Evolutionary conservation across 768 basidiomycete genomes (phyloP).

Genomic region (Rhodotorula kratochvilovae): DNA sequence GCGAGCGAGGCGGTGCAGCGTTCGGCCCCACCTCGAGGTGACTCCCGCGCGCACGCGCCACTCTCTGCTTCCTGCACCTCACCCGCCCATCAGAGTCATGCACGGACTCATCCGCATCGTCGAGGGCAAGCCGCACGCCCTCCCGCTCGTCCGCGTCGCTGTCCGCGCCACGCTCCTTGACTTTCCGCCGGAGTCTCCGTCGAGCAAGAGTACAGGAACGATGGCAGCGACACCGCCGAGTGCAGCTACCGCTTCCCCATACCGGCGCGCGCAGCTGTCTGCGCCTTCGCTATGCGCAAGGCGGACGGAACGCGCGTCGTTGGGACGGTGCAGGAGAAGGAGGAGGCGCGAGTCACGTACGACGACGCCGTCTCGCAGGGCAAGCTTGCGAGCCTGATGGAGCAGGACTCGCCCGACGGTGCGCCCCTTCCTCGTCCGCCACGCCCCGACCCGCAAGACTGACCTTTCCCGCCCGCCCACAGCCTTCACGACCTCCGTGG

Average conservation of each 20-base stretch:
- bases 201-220: constrained; percentile 12
- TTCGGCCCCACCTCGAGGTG: neutral
- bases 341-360: constrained; percentile 51
- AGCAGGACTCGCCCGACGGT: constrained; percentile 44
- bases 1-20: neutral
- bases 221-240: constrained; percentile 19
- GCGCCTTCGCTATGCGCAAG: constrained; percentile 55
- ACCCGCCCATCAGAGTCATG: neutral
- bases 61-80: neutral
- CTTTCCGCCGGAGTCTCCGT: constrained; percentile 16
- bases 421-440: neutral
- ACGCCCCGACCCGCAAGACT: neutral
- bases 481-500: constrained; percentile 22
- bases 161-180: constrained; percentile 10
- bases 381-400: constrained; percentile 52
- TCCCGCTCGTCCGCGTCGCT: constrained; percentile 7
- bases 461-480: neutral
- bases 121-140: neutral
- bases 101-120: constrained; percentile 4
- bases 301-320: constrained; percentile 52
- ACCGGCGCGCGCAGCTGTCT: constrained; percentile 57
- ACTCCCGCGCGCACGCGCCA: neutral
- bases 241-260: constrained; percentile 59
- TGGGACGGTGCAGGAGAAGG: constrained; percentile 56
- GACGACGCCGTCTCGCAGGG: constrained; percentile 52